Conservation (phyloP, 805 yeast species). For the Pichia paraexigua region DNA sequence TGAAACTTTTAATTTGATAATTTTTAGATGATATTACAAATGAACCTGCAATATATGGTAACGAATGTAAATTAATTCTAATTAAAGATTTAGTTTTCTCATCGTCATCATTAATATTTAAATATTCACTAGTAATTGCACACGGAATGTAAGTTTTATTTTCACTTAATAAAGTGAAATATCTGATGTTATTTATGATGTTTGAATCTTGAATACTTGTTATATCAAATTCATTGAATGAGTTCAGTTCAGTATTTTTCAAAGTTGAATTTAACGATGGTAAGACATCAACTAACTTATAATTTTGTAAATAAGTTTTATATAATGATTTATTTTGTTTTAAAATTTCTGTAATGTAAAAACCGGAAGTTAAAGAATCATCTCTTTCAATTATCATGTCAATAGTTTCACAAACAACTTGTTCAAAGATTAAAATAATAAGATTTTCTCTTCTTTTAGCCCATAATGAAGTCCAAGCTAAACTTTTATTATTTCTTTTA, state of each 20-base stretch:
- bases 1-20: constrained; percentile 58
- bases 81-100: constrained; percentile 22
- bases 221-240: constrained; percentile 4
- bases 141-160: constrained; percentile 51
- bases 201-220: constrained; percentile 26
- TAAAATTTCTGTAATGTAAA: constrained; percentile 6
- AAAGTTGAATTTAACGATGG: constrained; percentile 20
- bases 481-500: constrained; percentile 51
- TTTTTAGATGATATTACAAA: constrained; percentile 53
- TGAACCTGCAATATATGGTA: constrained; percentile 85
- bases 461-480: constrained; percentile 88
- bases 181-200: constrained; percentile 48
- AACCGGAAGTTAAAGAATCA: constrained; percentile 9
- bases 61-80: constrained; percentile 60
- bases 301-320: constrained; percentile 11
- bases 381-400: constrained; percentile 44
- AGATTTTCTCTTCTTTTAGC: constrained; percentile 67
- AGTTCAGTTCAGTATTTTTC: neutral
- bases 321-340: constrained; percentile 16
- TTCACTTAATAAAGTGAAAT: constrained; percentile 45
- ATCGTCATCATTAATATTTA: constrained; percentile 33
- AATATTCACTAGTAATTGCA: constrained; percentile 58
- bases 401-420: constrained; percentile 65
- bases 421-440: constrained; percentile 80
- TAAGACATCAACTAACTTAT: constrained; percentile 12